Percentiles rank a stretch among this genome's conserved stretches.
Conservation (phyloP, 768 basidiomycete genomes). For the Xerocomellus chrysenteron region DNA sequence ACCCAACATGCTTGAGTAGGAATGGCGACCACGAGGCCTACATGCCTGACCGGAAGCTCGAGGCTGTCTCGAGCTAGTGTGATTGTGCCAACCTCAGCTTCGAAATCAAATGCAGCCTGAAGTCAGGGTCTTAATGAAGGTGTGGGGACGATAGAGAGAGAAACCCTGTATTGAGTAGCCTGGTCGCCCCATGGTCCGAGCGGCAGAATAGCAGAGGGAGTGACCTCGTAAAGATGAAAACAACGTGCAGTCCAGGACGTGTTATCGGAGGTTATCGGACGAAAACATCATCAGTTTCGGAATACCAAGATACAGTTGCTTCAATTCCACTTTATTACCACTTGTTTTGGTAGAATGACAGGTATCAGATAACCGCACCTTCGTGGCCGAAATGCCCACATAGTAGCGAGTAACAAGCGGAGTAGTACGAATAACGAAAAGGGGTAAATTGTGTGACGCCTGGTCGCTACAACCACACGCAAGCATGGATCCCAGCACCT, state of each 20-base stretch:
- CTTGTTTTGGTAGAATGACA: no score
- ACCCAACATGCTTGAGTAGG: not conserved
- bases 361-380: no score
- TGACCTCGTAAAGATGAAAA: not conserved
- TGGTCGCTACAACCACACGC: not conserved
- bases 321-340: no score
- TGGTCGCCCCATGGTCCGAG: not conserved
- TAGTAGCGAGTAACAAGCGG: no score
- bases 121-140: not conserved
- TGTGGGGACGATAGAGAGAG: no score
- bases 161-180: no score
- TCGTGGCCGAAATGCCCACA: no score
- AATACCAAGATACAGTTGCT: no score
- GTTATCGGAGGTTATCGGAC: no score
- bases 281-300: no score
- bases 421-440: not conserved
- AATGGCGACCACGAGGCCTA: conserved; percentile 9
- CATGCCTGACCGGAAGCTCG: not conserved
- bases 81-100: not conserved
- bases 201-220: not conserved
- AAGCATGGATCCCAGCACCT: not conserved
- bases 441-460: not conserved
- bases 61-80: not conserved
- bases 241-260: not conserved
- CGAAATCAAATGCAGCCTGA: no score